Conservation (phyloP, 495 filamentous ascomycete species). For the Letharia lupina region DNA sequence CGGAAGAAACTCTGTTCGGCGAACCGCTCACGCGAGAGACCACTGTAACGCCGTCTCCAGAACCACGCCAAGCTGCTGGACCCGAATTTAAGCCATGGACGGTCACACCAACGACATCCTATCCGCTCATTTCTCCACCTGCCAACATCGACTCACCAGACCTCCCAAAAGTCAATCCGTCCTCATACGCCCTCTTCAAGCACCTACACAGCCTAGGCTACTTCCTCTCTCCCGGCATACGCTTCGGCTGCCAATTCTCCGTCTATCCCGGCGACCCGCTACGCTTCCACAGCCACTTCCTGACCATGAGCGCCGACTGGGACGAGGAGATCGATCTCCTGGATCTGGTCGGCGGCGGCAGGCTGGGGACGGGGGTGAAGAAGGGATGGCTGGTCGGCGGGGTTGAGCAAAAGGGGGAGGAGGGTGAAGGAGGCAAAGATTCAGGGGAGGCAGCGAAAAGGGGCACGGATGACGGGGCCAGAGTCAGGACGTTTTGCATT, state of each 20-base stretch:
- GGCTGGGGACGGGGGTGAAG: slow-evolving; percentile 89
- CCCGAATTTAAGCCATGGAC: slow-evolving; percentile 29
- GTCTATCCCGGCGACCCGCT: slow-evolving; percentile 93
- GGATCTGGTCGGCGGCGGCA: slow-evolving; percentile 74
- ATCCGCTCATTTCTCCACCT: slow-evolving; percentile 38
- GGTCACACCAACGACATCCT: slow-evolving; percentile 55
- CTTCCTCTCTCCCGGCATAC: slow-evolving; percentile 81
- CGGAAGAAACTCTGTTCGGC: slow-evolving; percentile 40
- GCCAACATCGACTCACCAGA: slow-evolving; percentile 42
- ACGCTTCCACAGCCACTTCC: slow-evolving; percentile 89
- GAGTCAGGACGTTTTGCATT: slow-evolving; percentile 62
- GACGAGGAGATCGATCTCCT: slow-evolving; percentile 77
- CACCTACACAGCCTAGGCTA: slow-evolving; percentile 74
- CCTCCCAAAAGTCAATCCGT: slow-evolving; percentile 26
- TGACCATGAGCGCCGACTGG: slow-evolving; percentile 70
- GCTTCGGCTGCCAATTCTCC: slow-evolving; percentile 89
- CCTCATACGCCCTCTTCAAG: slow-evolving; percentile 54
- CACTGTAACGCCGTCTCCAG: slow-evolving; percentile 22
- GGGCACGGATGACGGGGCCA: slow-evolving; percentile 27
- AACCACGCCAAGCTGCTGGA: slow-evolving; percentile 9
- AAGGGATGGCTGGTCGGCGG: slow-evolving; percentile 89
- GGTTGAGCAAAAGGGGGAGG: slow-evolving; percentile 16
- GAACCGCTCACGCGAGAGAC: slow-evolving; percentile 19
- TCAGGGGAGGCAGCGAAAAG: slow-evolving; percentile 22
- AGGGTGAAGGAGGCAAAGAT: slow-evolving; percentile 19